These are phyloP conservation scores for Leccinum ochraceum DNA, from an alignment of 768 basidiomycete species.

Conservation along the genomic window DNA sequence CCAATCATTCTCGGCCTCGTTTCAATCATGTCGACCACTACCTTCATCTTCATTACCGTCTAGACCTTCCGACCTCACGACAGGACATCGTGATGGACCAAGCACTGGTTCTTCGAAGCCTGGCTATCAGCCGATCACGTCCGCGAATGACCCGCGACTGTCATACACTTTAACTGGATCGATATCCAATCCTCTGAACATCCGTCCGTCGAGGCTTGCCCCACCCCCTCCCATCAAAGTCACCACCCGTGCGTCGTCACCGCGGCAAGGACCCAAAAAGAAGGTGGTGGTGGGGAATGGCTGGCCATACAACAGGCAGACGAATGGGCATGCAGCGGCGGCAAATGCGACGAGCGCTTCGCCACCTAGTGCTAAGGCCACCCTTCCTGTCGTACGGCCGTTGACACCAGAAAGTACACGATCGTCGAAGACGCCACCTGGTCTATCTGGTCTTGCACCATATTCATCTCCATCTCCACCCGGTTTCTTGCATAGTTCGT, in stretches of 20 bases:
- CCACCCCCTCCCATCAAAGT: slow-evolving; percentile 15
- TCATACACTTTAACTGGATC: slow-evolving; percentile 45
- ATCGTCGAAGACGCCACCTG: slow-evolving; percentile 35
- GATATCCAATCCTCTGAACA: slow-evolving; percentile 53
- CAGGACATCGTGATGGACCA: slow-evolving; percentile 13
- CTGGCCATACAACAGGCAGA: slow-evolving; percentile 42
- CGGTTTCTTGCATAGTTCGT: slow-evolving; percentile 35
- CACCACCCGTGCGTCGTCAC: slow-evolving; percentile 13
- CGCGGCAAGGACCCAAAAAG: slow-evolving; percentile 16
- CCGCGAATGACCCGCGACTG: slow-evolving; percentile 32
- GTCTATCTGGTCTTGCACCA: slow-evolving; percentile 32
- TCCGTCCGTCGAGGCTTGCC: slow-evolving; percentile 46
- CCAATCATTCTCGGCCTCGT: slow-evolving; percentile 14
- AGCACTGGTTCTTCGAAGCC: slow-evolving; percentile 21
- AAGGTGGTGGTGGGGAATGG: slow-evolving; percentile 46
- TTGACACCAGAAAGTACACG: slow-evolving; percentile 35
- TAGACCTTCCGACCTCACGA: slow-evolving; percentile 16
- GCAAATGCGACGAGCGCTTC: slow-evolving; percentile 14
- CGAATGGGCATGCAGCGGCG: slow-evolving; percentile 26
- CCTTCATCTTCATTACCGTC: slow-evolving; percentile 17
- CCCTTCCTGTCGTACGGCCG: slow-evolving; percentile 20
- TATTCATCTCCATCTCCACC: slow-evolving; percentile 38
- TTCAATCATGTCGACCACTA: slow-evolving; percentile 16
- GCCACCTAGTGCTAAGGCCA: slow-evolving; percentile 14
- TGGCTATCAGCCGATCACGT: slow-evolving; percentile 30